Evolutionary conservation across 2,329 filamentous ascomycete genomes (phyloP).

Genomic region (Penicillium griseofulvum): DNA sequence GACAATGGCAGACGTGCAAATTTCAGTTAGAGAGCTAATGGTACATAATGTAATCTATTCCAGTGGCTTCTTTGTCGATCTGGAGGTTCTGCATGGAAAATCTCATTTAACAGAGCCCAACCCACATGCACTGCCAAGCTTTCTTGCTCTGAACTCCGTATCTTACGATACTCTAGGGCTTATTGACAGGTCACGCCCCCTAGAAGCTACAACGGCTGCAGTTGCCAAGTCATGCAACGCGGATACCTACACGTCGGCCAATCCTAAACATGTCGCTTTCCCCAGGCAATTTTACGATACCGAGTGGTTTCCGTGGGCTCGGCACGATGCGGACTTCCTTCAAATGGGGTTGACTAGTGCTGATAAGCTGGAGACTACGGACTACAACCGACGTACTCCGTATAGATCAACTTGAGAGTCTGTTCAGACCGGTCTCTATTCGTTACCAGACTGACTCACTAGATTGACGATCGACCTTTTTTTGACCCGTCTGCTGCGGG

Average conservation of each 20-base stretch:
- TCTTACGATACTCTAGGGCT: background rate
- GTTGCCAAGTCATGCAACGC: conserved; percentile 10
- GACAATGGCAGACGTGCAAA: background rate
- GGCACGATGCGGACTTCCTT: background rate
- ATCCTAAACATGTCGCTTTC: background rate
- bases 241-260: conserved; percentile 11
- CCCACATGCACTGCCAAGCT: conserved; percentile 2
- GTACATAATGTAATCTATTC: background rate
- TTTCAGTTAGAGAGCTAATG: background rate
- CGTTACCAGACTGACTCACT: conserved; percentile 4
- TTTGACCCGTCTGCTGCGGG: conserved; percentile 20
- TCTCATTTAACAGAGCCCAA: background rate
- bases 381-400: background rate
- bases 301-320: background rate
- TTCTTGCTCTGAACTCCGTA: background rate
- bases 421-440: conserved; percentile 5
- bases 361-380: background rate
- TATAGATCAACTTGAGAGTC: background rate
- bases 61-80: conserved; percentile 2
- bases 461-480: conserved; percentile 14
- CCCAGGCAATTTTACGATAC: background rate
- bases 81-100: conserved; percentile 8
- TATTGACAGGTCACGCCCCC: conserved; percentile 4
- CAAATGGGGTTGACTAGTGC: background rate
- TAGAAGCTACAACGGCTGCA: background rate